These are phyloP conservation scores for Anethum foeniculum DNA, from an alignment of 140 eudicot species.

Conservation along the genomic window DNA sequence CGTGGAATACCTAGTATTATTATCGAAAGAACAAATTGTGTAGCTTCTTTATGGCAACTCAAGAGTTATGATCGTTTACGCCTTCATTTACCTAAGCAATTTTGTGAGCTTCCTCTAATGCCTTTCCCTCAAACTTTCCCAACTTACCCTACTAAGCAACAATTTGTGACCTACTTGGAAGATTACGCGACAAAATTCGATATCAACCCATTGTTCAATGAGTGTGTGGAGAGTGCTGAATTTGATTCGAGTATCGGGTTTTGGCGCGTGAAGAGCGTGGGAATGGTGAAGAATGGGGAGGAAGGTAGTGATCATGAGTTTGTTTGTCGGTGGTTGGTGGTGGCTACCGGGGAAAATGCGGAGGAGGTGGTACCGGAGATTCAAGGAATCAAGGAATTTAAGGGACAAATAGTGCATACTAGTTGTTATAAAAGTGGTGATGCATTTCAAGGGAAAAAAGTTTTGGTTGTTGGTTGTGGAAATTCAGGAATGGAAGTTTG, in stretches of 20 bases:
- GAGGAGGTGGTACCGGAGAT: constrained; percentile 80
- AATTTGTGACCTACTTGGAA: constrained; percentile 48
- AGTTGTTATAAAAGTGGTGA: constrained; percentile 71
- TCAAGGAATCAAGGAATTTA: constrained; percentile 57
- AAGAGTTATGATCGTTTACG: constrained; percentile 54
- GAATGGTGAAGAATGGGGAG: constrained; percentile 17
- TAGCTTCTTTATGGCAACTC: constrained; percentile 69
- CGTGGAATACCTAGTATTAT: constrained; percentile 46
- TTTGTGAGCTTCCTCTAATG: constrained; percentile 61
- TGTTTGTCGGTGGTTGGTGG: constrained; percentile 82
- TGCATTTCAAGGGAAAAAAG: constrained; percentile 57
- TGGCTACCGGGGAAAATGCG: constrained; percentile 99
- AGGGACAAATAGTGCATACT: constrained; percentile 65
- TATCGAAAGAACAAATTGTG: constrained; percentile 48
- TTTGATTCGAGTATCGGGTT: constrained; percentile 51
- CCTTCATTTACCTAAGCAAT: constrained; percentile 55
- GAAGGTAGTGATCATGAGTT: constrained; percentile 44
- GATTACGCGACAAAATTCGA: constrained; percentile 40
- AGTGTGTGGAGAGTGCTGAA: constrained; percentile 52
- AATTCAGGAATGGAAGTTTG: constrained; percentile 99
- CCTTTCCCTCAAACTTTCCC: constrained; percentile 47
- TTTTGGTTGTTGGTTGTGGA: constrained; percentile 95
- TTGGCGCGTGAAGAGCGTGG: constrained; percentile 66
- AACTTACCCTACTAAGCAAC: constrained; percentile 51
- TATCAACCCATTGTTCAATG: constrained; percentile 56